Evolutionary conservation across 2,329 filamentous ascomycete genomes (phyloP), one percentile per base, ranked within the genome.

Genomic region (Hypoxylon sp.): DNA sequence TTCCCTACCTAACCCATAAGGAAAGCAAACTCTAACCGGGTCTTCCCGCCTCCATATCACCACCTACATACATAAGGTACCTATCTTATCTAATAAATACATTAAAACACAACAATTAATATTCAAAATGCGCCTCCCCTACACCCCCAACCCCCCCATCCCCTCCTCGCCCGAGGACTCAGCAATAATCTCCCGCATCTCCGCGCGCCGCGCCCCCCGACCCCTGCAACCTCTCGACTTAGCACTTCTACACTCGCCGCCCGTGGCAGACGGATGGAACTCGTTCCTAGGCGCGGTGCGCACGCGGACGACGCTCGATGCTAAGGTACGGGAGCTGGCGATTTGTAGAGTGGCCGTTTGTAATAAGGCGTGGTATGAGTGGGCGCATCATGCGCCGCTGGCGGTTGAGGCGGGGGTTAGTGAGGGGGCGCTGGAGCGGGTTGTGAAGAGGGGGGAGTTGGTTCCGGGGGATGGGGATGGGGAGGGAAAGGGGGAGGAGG

Each of bases 301-400:
- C 70, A 88, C 86, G 45, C 80, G 80, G 69, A 86, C 87, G 23
- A 76, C 75, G 3, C 74, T 90, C 5, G 60, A 80, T 3, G 84
- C 83, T 52, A 84, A 87, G 72, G 76, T 93, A 58, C 89, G 92
- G 71, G 93, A 97, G 82, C 83, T 94, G 17, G 90, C 92, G 71
- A 94, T 97, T 73, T 93, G 89, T 75, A 87, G 93, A 52, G 91
- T 97, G 13, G 93, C 93, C 11, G 89, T 91, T 14, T 86, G 93
- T 74, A 97, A 97, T 80, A 80, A 85, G 17, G 93, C 93, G 1
- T 93, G 91, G 89, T 97, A 94, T 79, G 93, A 97, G 79, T 97
- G 92, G 93, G 86, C 82, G 36, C 88, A 93, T 60, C 93, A 97
- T 77, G 90, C 89, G 14, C 93, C 93, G 1, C 83, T 95, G 13